phyloP scores from a whole-genome alignment of 768 basidiomycete genomes.

The Leucogyrophana mollusca region DNA sequence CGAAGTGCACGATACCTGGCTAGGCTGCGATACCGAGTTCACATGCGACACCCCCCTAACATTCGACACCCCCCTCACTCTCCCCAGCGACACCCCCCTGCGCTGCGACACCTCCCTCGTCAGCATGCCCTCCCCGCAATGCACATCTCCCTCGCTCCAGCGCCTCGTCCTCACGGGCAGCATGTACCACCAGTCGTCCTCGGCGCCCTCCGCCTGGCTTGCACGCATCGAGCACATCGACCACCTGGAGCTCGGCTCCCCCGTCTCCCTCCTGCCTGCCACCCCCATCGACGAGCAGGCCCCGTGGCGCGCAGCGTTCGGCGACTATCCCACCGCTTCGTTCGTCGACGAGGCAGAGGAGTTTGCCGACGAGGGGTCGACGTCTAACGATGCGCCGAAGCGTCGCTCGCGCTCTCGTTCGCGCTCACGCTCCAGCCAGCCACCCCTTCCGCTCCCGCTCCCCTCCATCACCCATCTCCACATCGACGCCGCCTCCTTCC shows the following conservation, averaged over 20 bases:
- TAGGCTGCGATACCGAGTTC: constrained; percentile 41
- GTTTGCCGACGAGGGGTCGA: too few species aligned
- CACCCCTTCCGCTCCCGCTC: neutral
- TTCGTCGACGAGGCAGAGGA: too few species aligned
- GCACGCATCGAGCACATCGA: constrained; percentile 10
- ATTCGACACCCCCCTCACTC: neutral
- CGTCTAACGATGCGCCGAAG: too few species aligned
- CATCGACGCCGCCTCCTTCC: constrained; percentile 25
- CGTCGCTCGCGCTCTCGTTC: too few species aligned
- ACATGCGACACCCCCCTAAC: constrained; percentile 6
- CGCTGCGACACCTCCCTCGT: too few species aligned
- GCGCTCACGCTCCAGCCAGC: too few species aligned
- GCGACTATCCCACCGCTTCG: too few species aligned
- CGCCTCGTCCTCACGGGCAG: constrained; percentile 27
- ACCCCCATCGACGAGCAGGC: too few species aligned
- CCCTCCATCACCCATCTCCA: constrained; percentile 19
- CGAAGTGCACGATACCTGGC: constrained; percentile 67
- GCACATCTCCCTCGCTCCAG: too few species aligned
- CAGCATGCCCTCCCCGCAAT: too few species aligned
- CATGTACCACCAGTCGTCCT: constrained; percentile 19
- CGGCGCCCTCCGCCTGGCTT: constrained; percentile 19
- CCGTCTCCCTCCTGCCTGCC: neutral
- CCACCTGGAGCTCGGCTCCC: constrained; percentile 18
- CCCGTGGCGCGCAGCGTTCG: too few species aligned
- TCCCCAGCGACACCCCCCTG: too few species aligned